A percentile compares a stretch with the other conserved stretches of the same genome.
phyloP scores from a whole-genome alignment of 2,329 filamentous ascomycete species.

The Fusarium zealandicum region DNA sequence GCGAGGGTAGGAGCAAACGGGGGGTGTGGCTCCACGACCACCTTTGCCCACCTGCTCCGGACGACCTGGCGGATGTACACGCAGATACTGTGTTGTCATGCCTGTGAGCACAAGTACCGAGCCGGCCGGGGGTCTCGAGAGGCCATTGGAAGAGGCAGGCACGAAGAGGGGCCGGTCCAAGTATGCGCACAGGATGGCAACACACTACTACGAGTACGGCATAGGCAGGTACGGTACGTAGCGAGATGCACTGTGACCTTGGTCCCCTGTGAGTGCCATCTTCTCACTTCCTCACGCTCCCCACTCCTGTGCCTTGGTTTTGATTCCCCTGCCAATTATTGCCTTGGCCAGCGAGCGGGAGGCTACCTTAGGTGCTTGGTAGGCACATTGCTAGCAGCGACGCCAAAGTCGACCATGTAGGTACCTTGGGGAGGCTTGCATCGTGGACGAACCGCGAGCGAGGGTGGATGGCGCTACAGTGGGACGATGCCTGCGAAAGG shows the following conservation, averaged over 20 bases:
- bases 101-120: slow-evolving; percentile 28
- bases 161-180: not conserved
- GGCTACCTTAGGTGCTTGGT: no score
- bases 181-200: slow-evolving; percentile 14
- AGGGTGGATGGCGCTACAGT: slow-evolving; percentile 38
- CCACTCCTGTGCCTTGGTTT: slow-evolving; percentile 15
- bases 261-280: not conserved
- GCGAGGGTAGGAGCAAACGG: slow-evolving; percentile 20
- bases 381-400: not conserved
- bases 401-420: not conserved
- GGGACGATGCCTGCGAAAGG: slow-evolving; percentile 37
- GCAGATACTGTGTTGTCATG: not conserved
- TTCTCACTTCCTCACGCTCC: not conserved
- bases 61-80: not conserved
- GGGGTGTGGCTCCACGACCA: slow-evolving; percentile 22
- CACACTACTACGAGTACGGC: slow-evolving; percentile 18
- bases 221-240: slow-evolving; percentile 22
- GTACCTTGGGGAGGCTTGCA: slow-evolving; percentile 18
- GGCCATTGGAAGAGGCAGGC: no score
- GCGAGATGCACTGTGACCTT: slow-evolving; percentile 27
- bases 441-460: slow-evolving; percentile 23
- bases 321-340: slow-evolving; percentile 8
- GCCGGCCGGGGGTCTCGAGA: slow-evolving; percentile 19
- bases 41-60: slow-evolving; percentile 4
- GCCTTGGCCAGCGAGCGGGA: slow-evolving; percentile 5